Base-by-base conservation (phyloP, 2,329 filamentous ascomycete species). In the Exserohilum turcica region DNA sequence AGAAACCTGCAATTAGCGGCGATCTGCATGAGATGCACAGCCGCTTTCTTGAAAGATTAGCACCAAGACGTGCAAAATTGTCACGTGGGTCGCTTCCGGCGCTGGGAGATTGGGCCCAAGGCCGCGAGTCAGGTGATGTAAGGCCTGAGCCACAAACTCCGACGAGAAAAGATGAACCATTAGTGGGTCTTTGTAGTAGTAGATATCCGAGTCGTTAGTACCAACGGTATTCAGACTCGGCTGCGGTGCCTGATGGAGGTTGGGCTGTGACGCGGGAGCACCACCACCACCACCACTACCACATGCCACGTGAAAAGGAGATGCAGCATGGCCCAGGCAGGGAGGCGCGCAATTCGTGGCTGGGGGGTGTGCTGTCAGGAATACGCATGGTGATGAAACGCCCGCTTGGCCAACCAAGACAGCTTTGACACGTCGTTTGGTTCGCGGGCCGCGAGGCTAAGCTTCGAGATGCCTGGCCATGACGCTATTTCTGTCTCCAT, bases 21-120 rank as follows among this genome's bases (percentile, higher is more conserved):
- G 50, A 49, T 53, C 50, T 28, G 50, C 45, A 39, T 49, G 48
- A 49, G 39, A 35, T 16, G 27, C 36, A 48, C 42, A 40, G 36
- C 19, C 16, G n/a, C 44, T 28, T 24, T 2, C 21, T 27, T 10
- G 15, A 32, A 38, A 39, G 16, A 43, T 49, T 49, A 32, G 21
- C 19, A 49, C 45, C 36, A 49, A 49, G 50, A 32, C 38, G 27
- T 43, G 15, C 28, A 38, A 38, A 29, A 24, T 35, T 40, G 10
- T 28, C 32, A 15, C 13, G 15, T 19, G 32, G 35, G 44, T 33
- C 50, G 19, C 37, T 38, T 15, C 32, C 18, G 29, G 5, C 9
- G 7, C 9, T 31, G 18, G 6, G 10, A 47, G 35, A 47, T 47
- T 39, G 16, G 27, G 4, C 18, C 10, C 19, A n/a, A n/a, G 29